A percentile compares a stretch with the other conserved stretches of the same genome.
Conservation (phyloP, 768 basidiomycete genomes). For the Cytidiella melzeri region DNA sequence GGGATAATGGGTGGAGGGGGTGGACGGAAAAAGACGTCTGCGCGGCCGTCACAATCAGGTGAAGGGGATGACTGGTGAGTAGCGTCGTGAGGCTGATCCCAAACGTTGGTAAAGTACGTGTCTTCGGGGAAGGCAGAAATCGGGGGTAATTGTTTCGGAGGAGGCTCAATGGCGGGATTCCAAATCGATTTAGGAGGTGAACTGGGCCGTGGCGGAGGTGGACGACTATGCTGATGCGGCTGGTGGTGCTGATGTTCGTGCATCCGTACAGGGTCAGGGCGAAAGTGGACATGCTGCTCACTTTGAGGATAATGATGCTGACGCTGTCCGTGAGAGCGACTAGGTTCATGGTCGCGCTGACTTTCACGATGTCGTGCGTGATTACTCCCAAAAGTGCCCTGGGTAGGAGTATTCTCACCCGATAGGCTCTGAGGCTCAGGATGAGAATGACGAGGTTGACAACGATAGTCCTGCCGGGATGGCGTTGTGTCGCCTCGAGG, state of each 20-base stretch:
- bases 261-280: slow-evolving; percentile 1
- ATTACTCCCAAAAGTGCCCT: slow-evolving; percentile 6
- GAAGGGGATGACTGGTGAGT: slow-evolving; percentile 28
- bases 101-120: slow-evolving; percentile 78
- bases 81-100: slow-evolving; percentile 62
- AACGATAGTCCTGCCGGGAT: not conserved
- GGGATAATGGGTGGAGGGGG: slow-evolving; percentile 60
- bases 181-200: slow-evolving; percentile 69
- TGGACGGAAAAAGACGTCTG: slow-evolving; percentile 48
- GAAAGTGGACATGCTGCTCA: slow-evolving; percentile 20
- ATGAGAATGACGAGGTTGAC: not conserved
- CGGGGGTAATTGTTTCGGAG: slow-evolving; percentile 56
- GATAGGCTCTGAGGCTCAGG: not conserved
- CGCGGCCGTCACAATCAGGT: slow-evolving; percentile 3
- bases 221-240: slow-evolving; percentile 18
- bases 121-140: slow-evolving; percentile 59
- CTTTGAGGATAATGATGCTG: slow-evolving; percentile 16
- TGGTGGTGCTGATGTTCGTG: slow-evolving; percentile 14
- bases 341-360: not conserved
- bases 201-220: slow-evolving; percentile 35
- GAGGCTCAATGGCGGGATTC: slow-evolving; percentile 78
- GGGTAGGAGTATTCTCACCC: not conserved
- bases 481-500: not conserved
- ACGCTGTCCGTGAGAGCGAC: slow-evolving; percentile 3
- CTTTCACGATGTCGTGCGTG: not conserved